Evolutionary conservation across 73 alveolate genomes (phyloP).

Genomic region (Tetrahymena elliotti): DNA sequence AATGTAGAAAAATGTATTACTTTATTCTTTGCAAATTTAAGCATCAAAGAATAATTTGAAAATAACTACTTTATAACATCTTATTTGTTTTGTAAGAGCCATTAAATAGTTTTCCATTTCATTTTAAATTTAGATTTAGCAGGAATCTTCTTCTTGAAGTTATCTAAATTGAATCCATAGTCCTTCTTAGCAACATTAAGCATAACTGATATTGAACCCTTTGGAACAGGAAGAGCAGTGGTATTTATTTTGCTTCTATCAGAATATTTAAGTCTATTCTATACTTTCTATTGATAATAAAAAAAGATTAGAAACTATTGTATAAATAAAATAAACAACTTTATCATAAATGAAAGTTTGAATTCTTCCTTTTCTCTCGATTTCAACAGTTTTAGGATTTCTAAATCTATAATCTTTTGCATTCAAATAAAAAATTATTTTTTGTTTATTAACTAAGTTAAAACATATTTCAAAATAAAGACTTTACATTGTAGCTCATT

Average conservation of each 20-base stretch:
- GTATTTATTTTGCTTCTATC: slow-evolving; percentile 1
- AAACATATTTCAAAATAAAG: no score
- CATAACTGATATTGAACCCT: slow-evolving; percentile 32
- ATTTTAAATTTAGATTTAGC: slow-evolving; percentile 17
- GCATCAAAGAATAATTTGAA: slow-evolving; percentile 12
- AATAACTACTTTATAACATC: slow-evolving; percentile 24
- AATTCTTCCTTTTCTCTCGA: not conserved
- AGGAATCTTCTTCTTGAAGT: slow-evolving; percentile 9
- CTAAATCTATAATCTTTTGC: not conserved
- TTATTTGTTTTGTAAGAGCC: slow-evolving; percentile 7
- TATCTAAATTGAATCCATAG: not conserved
- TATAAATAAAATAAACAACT: no score
- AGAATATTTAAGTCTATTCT: slow-evolving; percentile 20
- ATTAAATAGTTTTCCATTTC: slow-evolving; percentile 44
- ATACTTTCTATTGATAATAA: not conserved
- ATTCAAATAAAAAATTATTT: no score
- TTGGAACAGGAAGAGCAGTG: slow-evolving; percentile 35
- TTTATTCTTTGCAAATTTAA: slow-evolving; percentile 36
- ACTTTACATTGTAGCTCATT: not conserved
- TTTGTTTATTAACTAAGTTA: no score
- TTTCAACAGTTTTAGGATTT: not conserved
- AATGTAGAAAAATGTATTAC: not conserved
- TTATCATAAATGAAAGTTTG: not conserved
- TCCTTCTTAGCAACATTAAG: slow-evolving; percentile 5
- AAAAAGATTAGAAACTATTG: not conserved